Evolutionary conservation across 2,329 filamentous ascomycete genomes (phyloP), one percentile per base, ranked within the genome.

Genomic region (Penicillium rolfsii): DNA sequence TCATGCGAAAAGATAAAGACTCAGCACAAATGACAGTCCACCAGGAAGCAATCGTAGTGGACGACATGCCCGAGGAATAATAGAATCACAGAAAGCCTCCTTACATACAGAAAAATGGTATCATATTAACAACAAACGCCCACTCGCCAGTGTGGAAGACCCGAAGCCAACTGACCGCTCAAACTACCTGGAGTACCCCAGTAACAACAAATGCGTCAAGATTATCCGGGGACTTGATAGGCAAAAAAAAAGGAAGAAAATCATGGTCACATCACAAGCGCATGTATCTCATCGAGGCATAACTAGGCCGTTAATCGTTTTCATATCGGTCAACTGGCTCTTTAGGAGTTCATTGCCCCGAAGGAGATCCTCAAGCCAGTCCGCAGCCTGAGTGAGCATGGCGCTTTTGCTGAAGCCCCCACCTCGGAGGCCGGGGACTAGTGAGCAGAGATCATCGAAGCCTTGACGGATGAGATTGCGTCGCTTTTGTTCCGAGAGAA

Each of bases 401-500:
- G 87, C 88, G 72, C 90, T 93, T 79, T 96, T 96, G 78, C 91
- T 95, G 67, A 93, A 88, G 1, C 90, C 89, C 8, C 90, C 89
- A 28, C 86, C 87, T 58, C 84, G 85, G 11, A 96, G 81, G 16
- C 87, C 89, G 0, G 93, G 92, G 0, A 96, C 90, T 24, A 96
- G 81, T 30, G 87, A 83, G 65, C 86, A 86, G n/a, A 96, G 79
- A 60, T 94, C 90, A 46, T 93, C 89, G 68, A 94, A 96, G 0
- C 91, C 91, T 66, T 90, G 85, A 71, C 92, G 90, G 70, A 94
- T 94, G 50, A 93, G 81, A 28, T 91, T 91, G 52, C 92, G 84
- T 36, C 93, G 85, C 76, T 95, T 96, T 77, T 96, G 91, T 73
- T 96, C 92, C 55, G 91, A 95, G 55, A 88, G 83, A 65, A 96